Evolutionary conservation across 2,329 filamentous ascomycete genomes (phyloP).

Genomic region (Colletotrichum nymphaeae): DNA sequence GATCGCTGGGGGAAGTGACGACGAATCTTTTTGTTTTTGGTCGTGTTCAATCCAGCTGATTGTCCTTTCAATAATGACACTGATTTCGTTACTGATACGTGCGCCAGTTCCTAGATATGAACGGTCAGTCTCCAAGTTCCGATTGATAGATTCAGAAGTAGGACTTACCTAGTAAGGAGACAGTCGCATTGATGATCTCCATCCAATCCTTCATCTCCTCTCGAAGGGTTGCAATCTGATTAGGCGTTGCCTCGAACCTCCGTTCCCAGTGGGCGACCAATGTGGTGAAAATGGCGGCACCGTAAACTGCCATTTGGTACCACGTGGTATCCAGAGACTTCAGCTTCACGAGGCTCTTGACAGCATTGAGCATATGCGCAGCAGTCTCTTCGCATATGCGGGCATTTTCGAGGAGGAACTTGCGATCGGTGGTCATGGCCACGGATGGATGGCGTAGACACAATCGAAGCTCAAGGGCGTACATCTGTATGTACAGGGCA

Average conservation of each 20-base stretch:
- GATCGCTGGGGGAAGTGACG: slow-evolving; percentile 8
- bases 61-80: slow-evolving; percentile 61
- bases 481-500: slow-evolving; percentile 65
- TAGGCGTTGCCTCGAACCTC: slow-evolving; percentile 66
- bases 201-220: slow-evolving; percentile 78
- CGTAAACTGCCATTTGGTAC: slow-evolving; percentile 79
- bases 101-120: slow-evolving; percentile 53
- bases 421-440: slow-evolving; percentile 64
- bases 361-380: slow-evolving; percentile 70
- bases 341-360: slow-evolving; percentile 68
- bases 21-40: slow-evolving; percentile 42
- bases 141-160: too few species aligned
- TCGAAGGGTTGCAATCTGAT: slow-evolving; percentile 70
- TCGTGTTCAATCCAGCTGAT: slow-evolving; percentile 64
- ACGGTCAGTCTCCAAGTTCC: slow-evolving; percentile 18
- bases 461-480: slow-evolving; percentile 68
- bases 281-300: slow-evolving; percentile 78
- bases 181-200: slow-evolving; percentile 74
- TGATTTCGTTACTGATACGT: slow-evolving; percentile 57
- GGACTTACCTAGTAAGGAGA: slow-evolving; percentile 71
- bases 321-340: slow-evolving; percentile 83
- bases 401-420: slow-evolving; percentile 70
- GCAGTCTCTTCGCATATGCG: slow-evolving; percentile 75
- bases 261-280: slow-evolving; percentile 78
- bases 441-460: slow-evolving; percentile 72